These are phyloP conservation scores for Trichoderma parareesei DNA, from an alignment of 495 filamentous ascomycete genomes.

Conservation along the genomic window DNA sequence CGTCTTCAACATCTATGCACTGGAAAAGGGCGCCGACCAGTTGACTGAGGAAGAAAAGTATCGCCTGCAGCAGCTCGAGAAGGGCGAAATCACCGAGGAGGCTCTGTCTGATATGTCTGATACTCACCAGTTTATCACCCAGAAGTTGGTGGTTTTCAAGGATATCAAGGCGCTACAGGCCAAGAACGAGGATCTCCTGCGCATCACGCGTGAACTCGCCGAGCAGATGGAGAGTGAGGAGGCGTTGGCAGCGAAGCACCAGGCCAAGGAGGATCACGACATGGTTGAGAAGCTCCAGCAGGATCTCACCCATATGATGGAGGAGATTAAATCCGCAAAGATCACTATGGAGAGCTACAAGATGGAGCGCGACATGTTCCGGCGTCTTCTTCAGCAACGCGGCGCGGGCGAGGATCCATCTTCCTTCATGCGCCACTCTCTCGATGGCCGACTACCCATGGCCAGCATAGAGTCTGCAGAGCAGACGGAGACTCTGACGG, in stretches of 20 bases:
- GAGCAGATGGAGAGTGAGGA: conserved; percentile 89
- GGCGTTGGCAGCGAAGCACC: conserved; percentile 57
- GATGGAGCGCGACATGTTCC: conserved; percentile 94
- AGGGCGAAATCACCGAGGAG: conserved; percentile 52
- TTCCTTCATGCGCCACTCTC: conserved; percentile 58
- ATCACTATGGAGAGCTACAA: conserved; percentile 84
- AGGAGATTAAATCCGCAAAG: conserved; percentile 68
- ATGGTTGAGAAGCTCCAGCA: conserved; percentile 63
- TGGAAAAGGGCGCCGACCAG: conserved; percentile 67
- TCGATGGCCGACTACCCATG: conserved; percentile 40
- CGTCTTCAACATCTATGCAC: conserved; percentile 68
- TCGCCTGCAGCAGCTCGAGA: conserved; percentile 65
- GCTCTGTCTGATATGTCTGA: conserved; percentile 62
- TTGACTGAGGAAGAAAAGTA: conserved; percentile 55
- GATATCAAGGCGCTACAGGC: conserved; percentile 77
- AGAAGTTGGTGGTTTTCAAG: conserved; percentile 73
- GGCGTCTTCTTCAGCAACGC: conserved; percentile 76
- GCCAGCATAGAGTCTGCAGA: conserved; percentile 38
- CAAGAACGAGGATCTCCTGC: conserved; percentile 76
- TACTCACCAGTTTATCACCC: conserved; percentile 79
- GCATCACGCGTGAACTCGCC: conserved; percentile 71
- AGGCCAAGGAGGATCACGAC: conserved; percentile 62
- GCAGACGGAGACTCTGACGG: conserved; percentile 29
- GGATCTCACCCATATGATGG: conserved; percentile 50
- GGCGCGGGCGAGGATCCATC: conserved; percentile 47